Evolutionary conservation across 345 rosid species (phyloP), one percentile per base, ranked within the genome.

Genomic region (Bruguiera gymnorhiza): DNA sequence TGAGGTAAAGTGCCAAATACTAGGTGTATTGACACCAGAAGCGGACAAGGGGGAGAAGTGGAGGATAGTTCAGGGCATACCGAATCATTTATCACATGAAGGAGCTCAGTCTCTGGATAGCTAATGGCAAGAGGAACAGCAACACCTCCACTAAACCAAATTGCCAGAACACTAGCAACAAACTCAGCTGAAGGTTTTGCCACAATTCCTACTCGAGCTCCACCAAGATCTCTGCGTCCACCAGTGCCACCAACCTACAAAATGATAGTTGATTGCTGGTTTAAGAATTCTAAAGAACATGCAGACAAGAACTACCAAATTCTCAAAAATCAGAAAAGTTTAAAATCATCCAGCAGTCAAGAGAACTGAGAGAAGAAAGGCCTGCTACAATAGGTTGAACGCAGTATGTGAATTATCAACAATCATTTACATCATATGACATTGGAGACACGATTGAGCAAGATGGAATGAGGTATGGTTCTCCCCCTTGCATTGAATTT

Each of bases 51-150:
- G n/a, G 32, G 31, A 39, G 36, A 1, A 58, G 19, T n/a, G 57
- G 63, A 48, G 24, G 29, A 29, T 27, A 10, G 15, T 9, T 74
- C 54, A 67, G 58, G 26, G 20, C 84, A 62, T 86, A 95, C 99
- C 52, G 98, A 90, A 75, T 95, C 93, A 77, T 81, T 86, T 84
- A 92, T 86, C 76, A 95, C 97, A 67, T 95, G 95, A 58, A 92
- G 81, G 66, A 95, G 97, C 82, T 95, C 99, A 36, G 92, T 79
- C 76, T 92, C 98, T 1, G 99, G 99, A 71, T 95, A 85, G 85
- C 93, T 92, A 56, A 90, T 87, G 19, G 99, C 97, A 23, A 95
- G 97, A 11, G 99, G 99, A 84, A 95, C 99, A 3, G 98, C 97
- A 68, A 95, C 92, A 30, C 97, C 96, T 78, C 98, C 96, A 37